Conservation (phyloP, 768 basidiomycete species). For the Mycena alexandri region DNA sequence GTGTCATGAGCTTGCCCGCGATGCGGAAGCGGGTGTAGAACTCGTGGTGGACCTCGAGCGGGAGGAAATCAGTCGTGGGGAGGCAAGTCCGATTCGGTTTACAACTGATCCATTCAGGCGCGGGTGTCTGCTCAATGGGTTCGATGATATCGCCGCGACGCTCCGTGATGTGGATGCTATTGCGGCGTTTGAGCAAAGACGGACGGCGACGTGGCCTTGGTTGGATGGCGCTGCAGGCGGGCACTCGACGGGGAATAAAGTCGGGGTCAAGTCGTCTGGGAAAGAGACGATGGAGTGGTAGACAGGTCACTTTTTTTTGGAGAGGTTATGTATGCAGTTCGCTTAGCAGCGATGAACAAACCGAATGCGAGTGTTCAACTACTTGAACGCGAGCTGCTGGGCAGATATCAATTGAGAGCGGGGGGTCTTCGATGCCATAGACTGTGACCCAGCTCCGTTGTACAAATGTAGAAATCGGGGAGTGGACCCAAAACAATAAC, state of each 20-base stretch:
- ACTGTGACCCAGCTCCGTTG: no score
- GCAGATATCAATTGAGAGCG: no score
- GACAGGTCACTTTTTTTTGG: neutral
- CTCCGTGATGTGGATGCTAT: slow-evolving; percentile 82
- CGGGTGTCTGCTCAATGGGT: slow-evolving; percentile 92
- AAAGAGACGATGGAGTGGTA: slow-evolving; percentile 25
- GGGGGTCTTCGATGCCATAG: no score
- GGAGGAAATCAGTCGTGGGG: slow-evolving; percentile 80
- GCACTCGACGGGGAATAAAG: slow-evolving; percentile 2
- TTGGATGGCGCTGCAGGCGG: slow-evolving; percentile 85
- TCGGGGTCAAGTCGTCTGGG: neutral
- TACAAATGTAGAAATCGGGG: no score
- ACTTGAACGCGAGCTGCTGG: no score
- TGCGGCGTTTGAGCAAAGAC: slow-evolving; percentile 78
- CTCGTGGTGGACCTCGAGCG: slow-evolving; percentile 89
- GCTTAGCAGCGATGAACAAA: no score
- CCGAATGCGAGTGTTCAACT: no score
- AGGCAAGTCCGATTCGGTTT: slow-evolving; percentile 79
- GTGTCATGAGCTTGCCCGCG: slow-evolving; percentile 76
- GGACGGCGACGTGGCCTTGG: slow-evolving; percentile 92
- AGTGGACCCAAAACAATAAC: no score
- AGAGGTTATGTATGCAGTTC: neutral
- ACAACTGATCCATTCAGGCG: slow-evolving; percentile 90
- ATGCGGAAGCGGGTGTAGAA: slow-evolving; percentile 80
- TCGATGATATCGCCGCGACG: slow-evolving; percentile 97